Evolutionary conservation across 805 yeast species (phyloP).

Genomic region (Kluyveromyces nonfermentans): DNA sequence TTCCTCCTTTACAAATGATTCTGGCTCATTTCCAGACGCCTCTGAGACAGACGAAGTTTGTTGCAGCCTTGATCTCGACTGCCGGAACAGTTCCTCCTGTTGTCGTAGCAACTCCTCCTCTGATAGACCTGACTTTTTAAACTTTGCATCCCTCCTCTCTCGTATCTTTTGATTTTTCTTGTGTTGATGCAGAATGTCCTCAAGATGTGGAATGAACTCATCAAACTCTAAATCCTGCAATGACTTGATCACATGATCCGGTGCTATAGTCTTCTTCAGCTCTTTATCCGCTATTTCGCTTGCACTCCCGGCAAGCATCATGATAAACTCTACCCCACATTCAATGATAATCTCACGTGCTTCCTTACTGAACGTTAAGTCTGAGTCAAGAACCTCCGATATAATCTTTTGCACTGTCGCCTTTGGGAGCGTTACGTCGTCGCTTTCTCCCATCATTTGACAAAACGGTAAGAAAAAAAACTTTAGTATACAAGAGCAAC

Average conservation of each 20-base stretch:
- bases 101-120: conserved; percentile 89
- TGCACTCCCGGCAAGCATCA: conserved; percentile 87
- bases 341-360: conserved; percentile 93
- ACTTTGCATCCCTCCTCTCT: conserved; percentile 85
- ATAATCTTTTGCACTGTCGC: conserved; percentile 96
- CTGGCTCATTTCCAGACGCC: conserved; percentile 1
- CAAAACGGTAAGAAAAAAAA: background rate
- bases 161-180: conserved; percentile 81
- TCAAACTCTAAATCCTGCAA: conserved; percentile 77
- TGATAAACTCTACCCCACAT: conserved; percentile 91
- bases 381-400: conserved; percentile 82
- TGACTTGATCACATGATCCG: conserved; percentile 91
- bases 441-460: conserved; percentile 17
- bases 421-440: conserved; percentile 37
- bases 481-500: background rate
- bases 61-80: conserved; percentile 58
- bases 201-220: conserved; percentile 74
- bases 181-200: conserved; percentile 73
- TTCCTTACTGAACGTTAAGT: conserved; percentile 80
- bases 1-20: conserved; percentile 6
- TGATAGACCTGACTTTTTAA: conserved; percentile 82
- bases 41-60: conserved; percentile 10
- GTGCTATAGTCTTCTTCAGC: conserved; percentile 90
- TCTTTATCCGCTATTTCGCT: conserved; percentile 96
- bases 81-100: conserved; percentile 86